Conservation (phyloP, 2,329 filamentous ascomycete species). For the Teratosphaeria gauchensis region DNA sequence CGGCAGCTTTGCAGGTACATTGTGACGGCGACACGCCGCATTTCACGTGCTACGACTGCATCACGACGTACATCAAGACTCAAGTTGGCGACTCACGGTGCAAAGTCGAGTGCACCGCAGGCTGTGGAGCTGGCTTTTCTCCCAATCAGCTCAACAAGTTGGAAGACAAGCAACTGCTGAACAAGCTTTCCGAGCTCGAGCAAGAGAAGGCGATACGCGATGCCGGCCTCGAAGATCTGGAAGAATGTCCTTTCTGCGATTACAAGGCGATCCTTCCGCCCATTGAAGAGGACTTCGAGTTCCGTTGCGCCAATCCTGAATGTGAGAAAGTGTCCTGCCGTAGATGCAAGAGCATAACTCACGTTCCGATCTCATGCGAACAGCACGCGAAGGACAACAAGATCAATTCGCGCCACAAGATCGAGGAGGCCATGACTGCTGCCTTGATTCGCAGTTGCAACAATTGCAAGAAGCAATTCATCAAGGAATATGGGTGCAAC, state of each 20-base stretch:
- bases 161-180: constrained; percentile 47
- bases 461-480: constrained; percentile 59
- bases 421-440: constrained; percentile 78
- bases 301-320: constrained; percentile 57
- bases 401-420: constrained; percentile 50
- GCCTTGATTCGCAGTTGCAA: constrained; percentile 72
- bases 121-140: constrained; percentile 55
- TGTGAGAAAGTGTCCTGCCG: constrained; percentile 48
- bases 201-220: constrained; percentile 59
- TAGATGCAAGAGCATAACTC: constrained; percentile 57
- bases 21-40: constrained; percentile 53
- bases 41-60: constrained; percentile 62
- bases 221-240: constrained; percentile 62
- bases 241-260: constrained; percentile 71
- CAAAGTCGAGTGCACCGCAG: constrained; percentile 55
- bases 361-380: constrained; percentile 63
- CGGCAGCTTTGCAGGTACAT: constrained; percentile 34
- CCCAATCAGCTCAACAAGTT: constrained; percentile 46
- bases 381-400: constrained; percentile 53
- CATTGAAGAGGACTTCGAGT: constrained; percentile 59
- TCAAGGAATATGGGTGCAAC: constrained; percentile 74
- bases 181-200: constrained; percentile 60
- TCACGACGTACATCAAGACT: constrained; percentile 54
- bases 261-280: constrained; percentile 66
- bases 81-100: constrained; percentile 62